A percentile compares a stretch with the other conserved stretches of the same genome.
These are phyloP conservation scores for Phytophthora megakarya DNA, from an alignment of 352 stramenopile species.

Conservation along the genomic window DNA sequence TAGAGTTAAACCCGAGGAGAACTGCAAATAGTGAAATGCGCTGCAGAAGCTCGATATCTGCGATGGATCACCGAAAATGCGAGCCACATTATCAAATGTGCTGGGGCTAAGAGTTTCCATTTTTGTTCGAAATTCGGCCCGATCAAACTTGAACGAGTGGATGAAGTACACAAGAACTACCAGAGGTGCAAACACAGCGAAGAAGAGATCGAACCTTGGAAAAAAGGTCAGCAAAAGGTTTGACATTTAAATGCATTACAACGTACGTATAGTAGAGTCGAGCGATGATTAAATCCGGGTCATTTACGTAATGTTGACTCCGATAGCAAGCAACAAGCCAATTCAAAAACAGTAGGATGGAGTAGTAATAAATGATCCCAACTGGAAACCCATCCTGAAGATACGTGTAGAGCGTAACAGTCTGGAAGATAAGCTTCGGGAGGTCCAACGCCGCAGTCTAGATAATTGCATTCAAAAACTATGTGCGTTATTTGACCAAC, in stretches of 20 bases:
- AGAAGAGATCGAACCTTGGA: constrained; percentile 53
- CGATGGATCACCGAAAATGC: constrained; percentile 42
- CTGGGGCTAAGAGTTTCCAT: constrained; percentile 25
- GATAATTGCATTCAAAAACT: neutral
- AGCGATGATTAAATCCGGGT: constrained; percentile 35
- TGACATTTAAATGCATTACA: neutral
- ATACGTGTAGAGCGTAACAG: constrained; percentile 41
- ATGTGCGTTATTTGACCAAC: neutral
- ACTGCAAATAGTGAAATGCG: constrained; percentile 41
- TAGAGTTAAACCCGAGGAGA: constrained; percentile 22
- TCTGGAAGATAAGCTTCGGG: constrained; percentile 54
- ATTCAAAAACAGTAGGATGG: constrained; percentile 38
- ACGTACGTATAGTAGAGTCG: constrained; percentile 38
- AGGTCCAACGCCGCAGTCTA: constrained; percentile 48
- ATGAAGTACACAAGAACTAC: constrained; percentile 45
- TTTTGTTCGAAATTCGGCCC: constrained; percentile 26
- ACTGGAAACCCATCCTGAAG: constrained; percentile 44
- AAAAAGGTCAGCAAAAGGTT: neutral
- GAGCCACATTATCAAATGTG: constrained; percentile 41
- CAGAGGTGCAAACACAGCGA: constrained; percentile 50
- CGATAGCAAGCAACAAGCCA: constrained; percentile 54
- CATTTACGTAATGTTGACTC: constrained; percentile 39
- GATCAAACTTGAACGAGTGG: constrained; percentile 47
- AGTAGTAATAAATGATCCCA: constrained; percentile 47
- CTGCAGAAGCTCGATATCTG: constrained; percentile 47